A percentile compares a stretch with the other conserved stretches of the same genome.
phyloP scores from a whole-genome alignment of 2,329 filamentous ascomycete genomes.

The Xylaria multiplex region DNA sequence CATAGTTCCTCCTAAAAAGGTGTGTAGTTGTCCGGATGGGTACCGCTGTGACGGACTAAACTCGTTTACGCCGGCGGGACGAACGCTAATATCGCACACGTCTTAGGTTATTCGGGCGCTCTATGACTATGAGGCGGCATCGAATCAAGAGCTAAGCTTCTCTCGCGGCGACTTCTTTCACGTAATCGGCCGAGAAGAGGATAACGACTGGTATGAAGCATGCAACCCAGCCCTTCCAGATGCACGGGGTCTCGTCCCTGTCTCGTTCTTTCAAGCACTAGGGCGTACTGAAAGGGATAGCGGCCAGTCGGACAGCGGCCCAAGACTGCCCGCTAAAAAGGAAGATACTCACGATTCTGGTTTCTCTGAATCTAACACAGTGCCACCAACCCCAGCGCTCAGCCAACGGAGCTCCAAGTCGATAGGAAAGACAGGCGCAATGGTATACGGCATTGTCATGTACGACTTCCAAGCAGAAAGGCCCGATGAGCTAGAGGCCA shows the following conservation, averaged over 20 bases:
- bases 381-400: conserved; percentile 49
- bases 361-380: conserved; percentile 71
- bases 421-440: conserved; percentile 72
- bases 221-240: conserved; percentile 92
- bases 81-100: conserved; percentile 39
- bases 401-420: conserved; percentile 63
- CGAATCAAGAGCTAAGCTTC: conserved; percentile 84
- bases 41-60: not conserved
- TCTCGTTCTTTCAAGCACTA: conserved; percentile 90
- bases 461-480: conserved; percentile 96
- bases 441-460: conserved; percentile 96
- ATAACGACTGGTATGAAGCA: conserved; percentile 96
- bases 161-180: conserved; percentile 97
- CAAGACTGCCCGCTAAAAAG: conserved; percentile 62
- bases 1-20: conserved; percentile 93
- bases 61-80: conserved; percentile 13
- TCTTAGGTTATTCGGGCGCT: conserved; percentile 92
- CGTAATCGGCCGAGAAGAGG: conserved; percentile 95
- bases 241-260: conserved; percentile 90
- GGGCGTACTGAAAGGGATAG: conserved; percentile 94
- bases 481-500: conserved; percentile 95
- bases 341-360: conserved; percentile 86
- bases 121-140: conserved; percentile 87
- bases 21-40: conserved; percentile 54
- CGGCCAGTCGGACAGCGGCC: conserved; percentile 70